Evolutionary conservation across 257 asterid genomes (phyloP).

Genomic region (Anisodus tanguticus): DNA sequence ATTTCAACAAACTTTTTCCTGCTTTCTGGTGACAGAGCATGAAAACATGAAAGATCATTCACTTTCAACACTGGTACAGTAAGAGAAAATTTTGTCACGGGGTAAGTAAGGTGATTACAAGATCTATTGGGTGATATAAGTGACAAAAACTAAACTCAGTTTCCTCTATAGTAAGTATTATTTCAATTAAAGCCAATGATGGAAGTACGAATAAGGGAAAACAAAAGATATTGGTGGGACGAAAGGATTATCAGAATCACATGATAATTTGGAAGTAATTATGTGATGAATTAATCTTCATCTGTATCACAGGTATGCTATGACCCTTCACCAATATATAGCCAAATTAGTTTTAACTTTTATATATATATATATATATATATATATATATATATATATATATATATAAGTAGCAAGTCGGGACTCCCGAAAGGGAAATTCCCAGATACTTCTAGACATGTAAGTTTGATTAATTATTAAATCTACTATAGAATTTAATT

Average conservation of each 20-base stretch:
- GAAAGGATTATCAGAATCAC: slow-evolving; percentile 18
- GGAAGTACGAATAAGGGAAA: not conserved
- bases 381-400: no score
- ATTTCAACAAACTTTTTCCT: not conserved
- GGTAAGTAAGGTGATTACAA: not conserved
- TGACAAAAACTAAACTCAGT: not conserved
- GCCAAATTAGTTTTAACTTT: not conserved
- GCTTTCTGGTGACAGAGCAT: not conserved
- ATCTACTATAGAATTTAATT: no score
- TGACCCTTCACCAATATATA: not conserved
- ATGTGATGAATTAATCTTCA: not conserved
- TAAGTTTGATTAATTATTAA: no score
- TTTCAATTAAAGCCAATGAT: not conserved
- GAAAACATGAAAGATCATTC: not conserved
- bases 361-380: no score
- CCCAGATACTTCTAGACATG: no score
- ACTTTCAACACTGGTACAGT: not conserved
- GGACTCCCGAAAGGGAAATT: no score
- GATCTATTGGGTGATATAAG: not conserved
- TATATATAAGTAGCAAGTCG: no score
- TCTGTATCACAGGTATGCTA: not conserved
- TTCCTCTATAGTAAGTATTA: no score
- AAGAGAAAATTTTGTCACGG: not conserved
- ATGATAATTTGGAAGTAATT: slow-evolving; percentile 17
- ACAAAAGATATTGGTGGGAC: slow-evolving; percentile 6